These are phyloP conservation scores for Acacia crassicarpa DNA, from an alignment of 306 rosid species.

Conservation along the genomic window DNA sequence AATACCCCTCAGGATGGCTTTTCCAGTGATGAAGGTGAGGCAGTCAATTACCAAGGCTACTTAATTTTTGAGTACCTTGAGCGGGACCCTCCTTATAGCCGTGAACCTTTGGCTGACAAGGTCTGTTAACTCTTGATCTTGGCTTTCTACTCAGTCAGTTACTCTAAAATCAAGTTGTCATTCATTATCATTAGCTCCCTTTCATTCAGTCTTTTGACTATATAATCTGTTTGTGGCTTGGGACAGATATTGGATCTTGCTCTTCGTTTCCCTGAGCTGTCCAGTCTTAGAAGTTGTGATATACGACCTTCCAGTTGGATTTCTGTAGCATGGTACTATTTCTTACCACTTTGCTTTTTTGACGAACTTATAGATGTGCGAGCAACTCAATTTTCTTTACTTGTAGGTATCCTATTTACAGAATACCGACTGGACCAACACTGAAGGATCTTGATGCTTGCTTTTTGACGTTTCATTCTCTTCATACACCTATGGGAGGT, in stretches of 20 bases:
- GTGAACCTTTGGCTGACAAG: conserved; percentile 83
- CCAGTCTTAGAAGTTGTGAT: conserved; percentile 65
- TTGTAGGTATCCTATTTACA: conserved; percentile 78
- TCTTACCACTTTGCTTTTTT: conserved; percentile 17
- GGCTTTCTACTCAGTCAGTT: background rate
- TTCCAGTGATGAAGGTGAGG: conserved; percentile 71
- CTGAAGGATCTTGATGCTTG: conserved; percentile 75
- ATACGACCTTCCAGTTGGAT: conserved; percentile 67
- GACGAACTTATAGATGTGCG: background rate
- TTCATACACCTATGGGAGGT: conserved; percentile 59
- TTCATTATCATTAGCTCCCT: background rate
- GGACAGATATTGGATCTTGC: conserved; percentile 67
- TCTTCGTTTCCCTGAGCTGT: conserved; percentile 54
- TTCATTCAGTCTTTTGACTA: conserved; percentile 10
- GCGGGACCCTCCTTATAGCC: conserved; percentile 58
- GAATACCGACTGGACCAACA: conserved; percentile 84
- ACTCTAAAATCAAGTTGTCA: background rate
- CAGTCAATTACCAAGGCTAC: conserved; percentile 48
- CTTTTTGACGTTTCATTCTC: conserved; percentile 66
- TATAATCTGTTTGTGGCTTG: conserved; percentile 5
- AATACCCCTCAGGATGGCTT: conserved; percentile 48
- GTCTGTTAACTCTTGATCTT: conserved; percentile 29
- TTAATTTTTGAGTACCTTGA: conserved; percentile 67
- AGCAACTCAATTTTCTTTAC: conserved; percentile 17
- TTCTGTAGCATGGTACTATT: conserved; percentile 72